Percentiles rank a stretch among this genome's conserved stretches.
phyloP scores from a whole-genome alignment of 495 filamentous ascomycete species.

The Ascobolus immersus region DNA sequence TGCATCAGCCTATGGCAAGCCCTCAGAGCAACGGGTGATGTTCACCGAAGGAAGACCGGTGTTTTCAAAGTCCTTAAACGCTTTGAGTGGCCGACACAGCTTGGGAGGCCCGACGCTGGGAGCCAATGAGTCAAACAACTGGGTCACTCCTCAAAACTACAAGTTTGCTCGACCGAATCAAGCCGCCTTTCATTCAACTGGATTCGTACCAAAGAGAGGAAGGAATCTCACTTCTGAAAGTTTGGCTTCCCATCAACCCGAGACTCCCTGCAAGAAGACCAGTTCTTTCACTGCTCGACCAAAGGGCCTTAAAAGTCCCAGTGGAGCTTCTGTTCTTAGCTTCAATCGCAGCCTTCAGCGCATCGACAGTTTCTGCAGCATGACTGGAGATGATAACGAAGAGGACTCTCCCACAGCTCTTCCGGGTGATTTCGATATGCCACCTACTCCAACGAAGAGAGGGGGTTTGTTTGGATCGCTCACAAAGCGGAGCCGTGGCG shows the following conservation, averaged over 20 bases:
- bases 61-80: slow-evolving; percentile 55
- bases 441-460: slow-evolving; percentile 81
- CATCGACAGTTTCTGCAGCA: no score
- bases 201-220: slow-evolving; percentile 62
- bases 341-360: slow-evolving; percentile 37
- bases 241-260: slow-evolving; percentile 36
- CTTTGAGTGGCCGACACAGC: slow-evolving; percentile 24
- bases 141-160: slow-evolving; percentile 51
- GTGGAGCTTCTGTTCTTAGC: slow-evolving; percentile 34
- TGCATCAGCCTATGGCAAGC: slow-evolving; percentile 23
- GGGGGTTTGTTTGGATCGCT: no score
- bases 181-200: slow-evolving; percentile 79
- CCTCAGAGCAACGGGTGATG: slow-evolving; percentile 18
- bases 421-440: slow-evolving; percentile 48
- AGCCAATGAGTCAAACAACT: slow-evolving; percentile 18
- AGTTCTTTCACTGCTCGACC: slow-evolving; percentile 29
- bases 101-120: slow-evolving; percentile 11
- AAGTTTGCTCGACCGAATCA: slow-evolving; percentile 60
- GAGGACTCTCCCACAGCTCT: no score
- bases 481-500: no score
- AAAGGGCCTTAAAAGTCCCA: slow-evolving; percentile 27
- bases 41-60: no score
- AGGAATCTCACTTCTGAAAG: slow-evolving; percentile 32
- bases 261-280: slow-evolving; percentile 83
- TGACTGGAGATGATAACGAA: no score